Percentiles rank a stretch among this genome's conserved stretches.
These are phyloP conservation scores for Mycena latifolia DNA, from an alignment of 768 basidiomycete species.

Conservation along the genomic window DNA sequence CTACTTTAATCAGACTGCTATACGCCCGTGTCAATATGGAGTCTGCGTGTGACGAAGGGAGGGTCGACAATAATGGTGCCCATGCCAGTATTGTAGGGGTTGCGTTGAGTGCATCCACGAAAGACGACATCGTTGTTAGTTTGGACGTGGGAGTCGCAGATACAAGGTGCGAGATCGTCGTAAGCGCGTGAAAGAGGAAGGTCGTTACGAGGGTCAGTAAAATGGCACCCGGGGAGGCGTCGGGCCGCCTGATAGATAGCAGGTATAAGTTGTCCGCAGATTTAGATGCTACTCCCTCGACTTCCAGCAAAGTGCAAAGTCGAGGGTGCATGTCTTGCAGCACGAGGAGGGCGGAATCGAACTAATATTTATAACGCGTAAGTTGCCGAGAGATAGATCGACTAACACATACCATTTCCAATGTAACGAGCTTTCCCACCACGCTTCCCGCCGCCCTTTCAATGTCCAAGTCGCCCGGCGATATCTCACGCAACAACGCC, in stretches of 20 bases:
- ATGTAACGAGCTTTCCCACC: slow-evolving; percentile 71
- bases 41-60: slow-evolving; percentile 69
- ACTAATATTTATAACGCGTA: slow-evolving; percentile 51
- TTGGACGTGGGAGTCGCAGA: slow-evolving; percentile 31
- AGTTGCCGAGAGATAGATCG: not conserved
- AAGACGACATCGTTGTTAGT: slow-evolving; percentile 26
- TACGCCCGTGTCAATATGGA: slow-evolving; percentile 72
- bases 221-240: slow-evolving; percentile 43
- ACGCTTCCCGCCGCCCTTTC: slow-evolving; percentile 81
- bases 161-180: slow-evolving; percentile 49
- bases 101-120: slow-evolving; percentile 46
- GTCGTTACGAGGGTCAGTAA: slow-evolving; percentile 69
- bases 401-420: slow-evolving; percentile 74
- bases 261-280: slow-evolving; percentile 41
- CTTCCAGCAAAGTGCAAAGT: slow-evolving; percentile 50
- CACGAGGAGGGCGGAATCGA: slow-evolving; percentile 60
- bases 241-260: slow-evolving; percentile 60
- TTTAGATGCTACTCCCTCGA: slow-evolving; percentile 23
- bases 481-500: slow-evolving; percentile 56
- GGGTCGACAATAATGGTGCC: slow-evolving; percentile 56
- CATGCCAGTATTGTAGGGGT: slow-evolving; percentile 62
- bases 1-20: slow-evolving; percentile 60
- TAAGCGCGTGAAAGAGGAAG: slow-evolving; percentile 69
- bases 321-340: slow-evolving; percentile 61
- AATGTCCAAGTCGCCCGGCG: slow-evolving; percentile 67